These are phyloP conservation scores for Solanum hybrid DNA, from an alignment of 305 asterid species.

Conservation along the genomic window DNA sequence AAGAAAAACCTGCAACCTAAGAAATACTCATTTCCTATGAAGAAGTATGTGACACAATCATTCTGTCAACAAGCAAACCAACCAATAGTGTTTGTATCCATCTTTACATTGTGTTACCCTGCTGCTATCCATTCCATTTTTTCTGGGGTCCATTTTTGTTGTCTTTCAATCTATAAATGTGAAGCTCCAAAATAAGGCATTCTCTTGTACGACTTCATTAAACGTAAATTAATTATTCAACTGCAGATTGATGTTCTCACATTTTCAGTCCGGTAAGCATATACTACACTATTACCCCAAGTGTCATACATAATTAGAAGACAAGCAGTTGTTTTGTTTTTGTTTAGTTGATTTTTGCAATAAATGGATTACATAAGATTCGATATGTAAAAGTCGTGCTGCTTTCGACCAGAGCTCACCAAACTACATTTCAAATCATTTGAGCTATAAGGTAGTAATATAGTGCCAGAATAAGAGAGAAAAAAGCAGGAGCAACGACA, in stretches of 20 bases:
- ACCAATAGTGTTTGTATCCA: background rate
- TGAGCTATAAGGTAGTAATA: too few species aligned
- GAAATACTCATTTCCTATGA: background rate
- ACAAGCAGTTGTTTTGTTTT: background rate
- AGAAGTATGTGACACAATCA: background rate
- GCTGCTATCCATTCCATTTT: background rate
- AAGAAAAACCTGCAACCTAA: background rate
- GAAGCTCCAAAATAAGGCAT: background rate
- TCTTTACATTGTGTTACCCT: background rate
- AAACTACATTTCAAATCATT: too few species aligned
- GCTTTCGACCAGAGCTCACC: background rate
- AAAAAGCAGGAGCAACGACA: background rate
- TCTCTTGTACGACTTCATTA: background rate
- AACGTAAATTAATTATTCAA: background rate
- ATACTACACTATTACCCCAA: background rate
- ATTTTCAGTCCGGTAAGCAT: background rate
- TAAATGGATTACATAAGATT: background rate
- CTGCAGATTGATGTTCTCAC: background rate
- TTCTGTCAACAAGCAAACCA: background rate
- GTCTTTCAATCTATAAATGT: background rate
- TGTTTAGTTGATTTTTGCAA: background rate
- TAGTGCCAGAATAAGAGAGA: too few species aligned
- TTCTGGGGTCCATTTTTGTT: background rate
- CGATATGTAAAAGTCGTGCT: background rate
- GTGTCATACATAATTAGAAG: background rate